phyloP scores from a whole-genome alignment of 306 rosid species.

The Ochetophila trinervis region DNA sequence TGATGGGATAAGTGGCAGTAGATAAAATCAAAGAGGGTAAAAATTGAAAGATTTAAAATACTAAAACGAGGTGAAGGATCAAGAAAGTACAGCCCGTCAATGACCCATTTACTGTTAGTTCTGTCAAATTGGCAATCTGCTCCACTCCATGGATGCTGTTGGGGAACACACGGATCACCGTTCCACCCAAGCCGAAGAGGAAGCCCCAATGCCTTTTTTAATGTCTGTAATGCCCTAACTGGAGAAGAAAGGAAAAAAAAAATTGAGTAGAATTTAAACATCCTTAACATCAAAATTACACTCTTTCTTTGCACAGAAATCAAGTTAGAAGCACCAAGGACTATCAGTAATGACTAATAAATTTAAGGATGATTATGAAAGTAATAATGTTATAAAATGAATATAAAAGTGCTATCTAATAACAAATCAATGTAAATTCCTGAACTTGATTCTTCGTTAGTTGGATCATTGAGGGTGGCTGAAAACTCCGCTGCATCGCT shows the following conservation, averaged over 20 bases:
- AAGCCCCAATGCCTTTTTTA: slow-evolving; percentile 80
- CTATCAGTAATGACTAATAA: background rate
- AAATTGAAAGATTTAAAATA: slow-evolving; percentile 7
- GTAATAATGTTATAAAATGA: background rate
- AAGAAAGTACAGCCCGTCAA: slow-evolving; percentile 83
- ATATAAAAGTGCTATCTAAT: background rate
- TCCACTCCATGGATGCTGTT: slow-evolving; percentile 97
- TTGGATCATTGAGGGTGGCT: background rate
- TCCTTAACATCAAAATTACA: slow-evolving; percentile 4
- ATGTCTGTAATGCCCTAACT: slow-evolving; percentile 73
- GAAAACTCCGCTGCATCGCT: background rate
- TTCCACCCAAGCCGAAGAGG: slow-evolving; percentile 96
- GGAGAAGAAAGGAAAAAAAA: slow-evolving; percentile 29
- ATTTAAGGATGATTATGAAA: background rate
- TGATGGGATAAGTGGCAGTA: background rate
- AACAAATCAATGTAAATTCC: slow-evolving; percentile 2
- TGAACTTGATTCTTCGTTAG: background rate
- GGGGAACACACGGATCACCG: slow-evolving; percentile 99
- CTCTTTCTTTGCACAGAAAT: background rate
- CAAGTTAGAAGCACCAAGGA: background rate
- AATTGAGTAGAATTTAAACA: background rate
- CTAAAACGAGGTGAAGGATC: slow-evolving; percentile 22
- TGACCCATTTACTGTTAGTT: slow-evolving; percentile 68
- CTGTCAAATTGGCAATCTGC: slow-evolving; percentile 74
- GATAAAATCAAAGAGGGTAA: background rate